Percentiles rank a stretch among this genome's conserved stretches.
Evolutionary conservation across 179 eudicot genomes (phyloP).

Genomic region (Beta macrorhiza): DNA sequence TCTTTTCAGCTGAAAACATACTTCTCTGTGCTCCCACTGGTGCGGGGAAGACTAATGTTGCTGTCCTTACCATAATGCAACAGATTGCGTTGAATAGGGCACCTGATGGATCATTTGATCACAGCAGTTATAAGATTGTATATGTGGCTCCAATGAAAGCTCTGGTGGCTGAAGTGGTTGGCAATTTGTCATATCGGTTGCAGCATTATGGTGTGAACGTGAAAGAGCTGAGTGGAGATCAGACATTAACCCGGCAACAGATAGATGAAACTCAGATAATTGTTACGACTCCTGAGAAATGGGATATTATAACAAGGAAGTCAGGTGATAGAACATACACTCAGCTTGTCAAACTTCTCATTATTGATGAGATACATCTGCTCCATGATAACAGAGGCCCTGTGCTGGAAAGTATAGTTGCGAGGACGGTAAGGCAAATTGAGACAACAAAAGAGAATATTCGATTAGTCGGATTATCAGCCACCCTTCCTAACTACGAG

Average conservation of each 20-base stretch:
- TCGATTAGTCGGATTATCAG: slow-evolving; percentile 86
- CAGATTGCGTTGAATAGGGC: slow-evolving; percentile 75
- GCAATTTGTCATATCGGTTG: slow-evolving; percentile 81
- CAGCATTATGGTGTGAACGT: slow-evolving; percentile 75
- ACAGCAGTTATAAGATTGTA: slow-evolving; percentile 75
- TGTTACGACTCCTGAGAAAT: slow-evolving; percentile 97
- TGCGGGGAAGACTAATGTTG: slow-evolving; percentile 97
- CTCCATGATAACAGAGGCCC: slow-evolving; percentile 97
- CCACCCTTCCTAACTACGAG: slow-evolving; percentile 88
- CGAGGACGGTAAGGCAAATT: slow-evolving; percentile 89
- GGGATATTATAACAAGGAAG: slow-evolving; percentile 97
- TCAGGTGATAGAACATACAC: slow-evolving; percentile 96
- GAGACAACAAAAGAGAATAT: slow-evolving; percentile 93
- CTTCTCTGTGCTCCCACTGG: slow-evolving; percentile 99
- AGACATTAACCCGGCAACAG: slow-evolving; percentile 77
- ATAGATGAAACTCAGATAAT: slow-evolving; percentile 96
- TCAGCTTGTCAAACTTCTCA: slow-evolving; percentile 87
- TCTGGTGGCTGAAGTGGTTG: slow-evolving; percentile 97
- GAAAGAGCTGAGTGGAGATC: slow-evolving; percentile 98
- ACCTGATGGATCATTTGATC: slow-evolving; percentile 71
- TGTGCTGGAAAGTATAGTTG: slow-evolving; percentile 91
- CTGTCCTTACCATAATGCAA: slow-evolving; percentile 94
- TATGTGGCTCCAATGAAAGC: slow-evolving; percentile 99
- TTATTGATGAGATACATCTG: slow-evolving; percentile 92
- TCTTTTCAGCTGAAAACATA: slow-evolving; percentile 74